These are phyloP conservation scores for Apiospora hydei DNA, from an alignment of 2,329 filamentous ascomycete genomes.

Conservation along the genomic window DNA sequence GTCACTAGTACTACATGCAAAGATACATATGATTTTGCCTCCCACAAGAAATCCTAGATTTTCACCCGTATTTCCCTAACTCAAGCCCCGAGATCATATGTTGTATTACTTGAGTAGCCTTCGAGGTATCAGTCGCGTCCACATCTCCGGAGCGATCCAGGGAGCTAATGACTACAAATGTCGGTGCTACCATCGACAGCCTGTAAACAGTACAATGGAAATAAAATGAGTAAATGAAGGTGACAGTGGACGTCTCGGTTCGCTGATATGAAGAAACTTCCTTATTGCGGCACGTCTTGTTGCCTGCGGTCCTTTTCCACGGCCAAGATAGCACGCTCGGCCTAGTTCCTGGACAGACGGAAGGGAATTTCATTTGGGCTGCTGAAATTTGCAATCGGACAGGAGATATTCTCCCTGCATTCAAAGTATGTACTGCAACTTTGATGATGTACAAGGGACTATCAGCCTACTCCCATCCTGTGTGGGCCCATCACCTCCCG, in stretches of 20 bases:
- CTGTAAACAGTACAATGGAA: not conserved
- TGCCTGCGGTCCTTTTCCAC: not conserved
- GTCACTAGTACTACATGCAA: not conserved
- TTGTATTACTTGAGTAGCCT: not conserved
- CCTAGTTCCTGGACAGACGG: not conserved
- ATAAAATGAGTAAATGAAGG: not conserved
- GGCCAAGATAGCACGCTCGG: not conserved
- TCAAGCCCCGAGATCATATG: not conserved
- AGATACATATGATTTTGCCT: not conserved
- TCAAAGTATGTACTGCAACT: not conserved
- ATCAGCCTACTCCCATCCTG: not conserved
- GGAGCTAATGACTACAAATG: not conserved
- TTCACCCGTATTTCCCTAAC: not conserved
- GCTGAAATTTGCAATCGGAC: not conserved
- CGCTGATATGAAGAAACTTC: not conserved
- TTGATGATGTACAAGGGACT: not conserved
- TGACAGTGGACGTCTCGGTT: not conserved
- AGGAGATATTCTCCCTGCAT: not conserved
- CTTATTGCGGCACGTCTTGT: constrained; percentile 1
- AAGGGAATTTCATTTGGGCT: not conserved
- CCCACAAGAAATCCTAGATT: not conserved
- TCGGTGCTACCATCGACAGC: not conserved
- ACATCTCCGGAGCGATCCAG: not conserved
- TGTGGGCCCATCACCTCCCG: not conserved
- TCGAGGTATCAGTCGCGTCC: not conserved